Base-by-base conservation (phyloP, 2,329 filamentous ascomycete genomes). In the Neonectria sp. region DNA sequence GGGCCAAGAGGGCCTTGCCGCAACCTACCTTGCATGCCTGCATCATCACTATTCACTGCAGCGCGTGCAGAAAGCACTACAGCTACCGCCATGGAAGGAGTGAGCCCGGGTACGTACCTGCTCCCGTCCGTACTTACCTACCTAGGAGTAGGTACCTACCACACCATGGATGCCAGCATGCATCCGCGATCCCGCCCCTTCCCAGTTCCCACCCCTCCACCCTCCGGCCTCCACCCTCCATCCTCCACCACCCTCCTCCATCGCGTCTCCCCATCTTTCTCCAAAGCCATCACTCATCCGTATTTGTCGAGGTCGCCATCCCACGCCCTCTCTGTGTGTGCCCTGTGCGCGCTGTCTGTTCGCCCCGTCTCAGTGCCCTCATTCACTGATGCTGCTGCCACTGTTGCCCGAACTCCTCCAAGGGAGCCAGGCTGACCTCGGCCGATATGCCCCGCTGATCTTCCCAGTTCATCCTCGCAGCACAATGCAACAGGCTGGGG, bases 391-490 rank as follows among this genome's bases (percentile, higher is more conserved):
- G 40, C n/a, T 45, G 35, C 35, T 37, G 33, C 35, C 21, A 21
- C 21, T 21, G 21, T 21, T 21, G 21, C 21, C 21, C 21, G 21
- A 21, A 21, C 21, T 21, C 21, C 21, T 21, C 21, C 21, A 21
- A 21, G 21, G 21, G 21, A 21, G 21, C 58, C 57, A 58, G 27
- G 33, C 65, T 67, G 66, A 66, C 73, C 73, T 75, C 73, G 72
- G 71, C 71, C 73, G 73, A 75, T 72, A 69, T 71, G 65, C 72
- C 71, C 72, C 73, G 71, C 71, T 71, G 73, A 75, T 75, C 73
- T 69, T 75, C 71, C 68, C 66, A 65, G 60, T 71, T 71, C 65
- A 63, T 68, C 56, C 63, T 65, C 65, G 57, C 57, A 55, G 51
- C 53, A 57, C 63, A 65, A 51, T 27, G 59, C 59, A 61, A 53